Conservation (phyloP, 129 eudicot genomes). For the Sambucus nigra region DNA sequence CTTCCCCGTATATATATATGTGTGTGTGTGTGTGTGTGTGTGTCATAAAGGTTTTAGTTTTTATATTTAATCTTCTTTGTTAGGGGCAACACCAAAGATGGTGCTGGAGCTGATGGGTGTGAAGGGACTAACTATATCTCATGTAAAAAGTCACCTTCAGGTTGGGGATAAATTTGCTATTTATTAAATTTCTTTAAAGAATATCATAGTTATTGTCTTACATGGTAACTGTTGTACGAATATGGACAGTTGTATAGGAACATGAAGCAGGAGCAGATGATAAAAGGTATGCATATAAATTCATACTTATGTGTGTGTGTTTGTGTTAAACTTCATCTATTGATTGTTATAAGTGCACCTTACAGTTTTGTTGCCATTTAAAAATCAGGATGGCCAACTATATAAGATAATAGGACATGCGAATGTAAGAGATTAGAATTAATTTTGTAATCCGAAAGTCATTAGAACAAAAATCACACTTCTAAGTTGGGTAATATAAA, state of each 20-base stretch:
- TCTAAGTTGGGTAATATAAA: no score
- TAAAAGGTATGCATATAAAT: conserved; percentile 19
- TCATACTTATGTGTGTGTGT: not conserved
- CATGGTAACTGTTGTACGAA: not conserved
- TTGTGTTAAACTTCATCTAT: no score
- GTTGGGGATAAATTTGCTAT: conserved; percentile 5
- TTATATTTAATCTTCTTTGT: conserved; percentile 4
- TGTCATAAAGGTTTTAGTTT: not conserved
- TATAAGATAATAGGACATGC: no score
- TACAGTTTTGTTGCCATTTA: not conserved
- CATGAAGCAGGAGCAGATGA: conserved; percentile 43
- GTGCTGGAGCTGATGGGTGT: conserved; percentile 54
- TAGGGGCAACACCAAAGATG: conserved; percentile 68
- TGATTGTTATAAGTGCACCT: no score
- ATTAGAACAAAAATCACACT: no score
- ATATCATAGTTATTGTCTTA: not conserved
- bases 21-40: not conserved
- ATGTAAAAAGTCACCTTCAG: conserved; percentile 72
- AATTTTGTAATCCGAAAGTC: no score
- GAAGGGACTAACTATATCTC: conserved; percentile 47
- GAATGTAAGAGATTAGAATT: no score
- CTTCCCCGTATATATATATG: not conserved
- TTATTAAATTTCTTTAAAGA: not conserved
- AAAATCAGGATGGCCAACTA: no score
- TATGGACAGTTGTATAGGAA: conserved; percentile 55